A percentile compares a stretch with the other conserved stretches of the same genome.
Evolutionary conservation across 2,329 filamentous ascomycete genomes (phyloP).

Genomic region (Diaporthe sp.): DNA sequence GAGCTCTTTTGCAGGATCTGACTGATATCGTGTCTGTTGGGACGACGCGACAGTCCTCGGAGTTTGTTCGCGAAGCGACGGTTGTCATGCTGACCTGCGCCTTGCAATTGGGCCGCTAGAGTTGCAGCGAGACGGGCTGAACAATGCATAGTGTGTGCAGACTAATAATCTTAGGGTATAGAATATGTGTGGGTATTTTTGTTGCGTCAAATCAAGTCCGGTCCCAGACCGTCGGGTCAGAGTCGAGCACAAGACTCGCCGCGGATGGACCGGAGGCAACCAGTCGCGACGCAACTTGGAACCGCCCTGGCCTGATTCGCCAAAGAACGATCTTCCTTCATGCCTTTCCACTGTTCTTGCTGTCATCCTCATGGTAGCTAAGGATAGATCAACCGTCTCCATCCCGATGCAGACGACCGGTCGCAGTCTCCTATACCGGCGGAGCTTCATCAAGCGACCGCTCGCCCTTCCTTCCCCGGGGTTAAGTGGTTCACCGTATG

Average conservation of each 20-base stretch:
- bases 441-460: background rate
- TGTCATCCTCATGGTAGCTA: background rate
- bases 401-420: background rate
- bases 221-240: conserved; percentile 16
- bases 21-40: background rate
- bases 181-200: background rate
- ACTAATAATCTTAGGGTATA: background rate
- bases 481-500: background rate
- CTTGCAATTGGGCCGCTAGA: background rate
- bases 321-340: background rate
- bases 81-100: background rate
- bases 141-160: background rate
- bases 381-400: background rate
- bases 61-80: background rate
- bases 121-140: background rate
- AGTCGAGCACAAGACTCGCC: background rate
- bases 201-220: background rate
- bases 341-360: background rate
- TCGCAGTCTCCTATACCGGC: background rate
- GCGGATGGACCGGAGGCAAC: background rate
- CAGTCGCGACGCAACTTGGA: background rate
- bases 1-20: conserved; percentile 14
- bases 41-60: background rate
- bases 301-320: conserved; percentile 4
- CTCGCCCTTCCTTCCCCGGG: too few relatives aligned